These are phyloP conservation scores for Leptoxyphium fumago DNA, from an alignment of 2,329 filamentous ascomycete species.

Conservation along the genomic window DNA sequence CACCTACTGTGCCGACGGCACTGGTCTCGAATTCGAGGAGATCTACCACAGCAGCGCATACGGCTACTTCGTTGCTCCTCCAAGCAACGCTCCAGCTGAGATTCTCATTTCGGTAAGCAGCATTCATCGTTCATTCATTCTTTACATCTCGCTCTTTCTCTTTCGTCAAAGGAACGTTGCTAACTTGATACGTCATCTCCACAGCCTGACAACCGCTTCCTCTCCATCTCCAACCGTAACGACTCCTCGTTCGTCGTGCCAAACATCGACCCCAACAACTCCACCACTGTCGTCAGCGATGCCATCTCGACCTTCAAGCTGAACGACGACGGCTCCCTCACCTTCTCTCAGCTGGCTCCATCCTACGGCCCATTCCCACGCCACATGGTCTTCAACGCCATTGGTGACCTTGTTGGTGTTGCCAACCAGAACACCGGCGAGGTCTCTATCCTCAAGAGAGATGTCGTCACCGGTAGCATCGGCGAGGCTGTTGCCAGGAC, in stretches of 20 bases:
- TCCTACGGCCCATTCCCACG: constrained; percentile 52
- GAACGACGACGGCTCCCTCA: constrained; percentile 40
- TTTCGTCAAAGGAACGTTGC: not conserved
- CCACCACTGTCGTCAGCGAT: constrained; percentile 31
- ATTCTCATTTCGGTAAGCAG: constrained; percentile 28
- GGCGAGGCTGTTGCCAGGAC: constrained; percentile 29
- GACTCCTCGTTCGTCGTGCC: constrained; percentile 37
- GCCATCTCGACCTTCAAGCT: constrained; percentile 50
- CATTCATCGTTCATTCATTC: not conserved
- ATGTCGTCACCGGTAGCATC: constrained; percentile 45
- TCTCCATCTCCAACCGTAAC: constrained; percentile 54
- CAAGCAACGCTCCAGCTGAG: constrained; percentile 40
- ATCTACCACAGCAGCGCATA: constrained; percentile 35
- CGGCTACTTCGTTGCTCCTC: constrained; percentile 26
- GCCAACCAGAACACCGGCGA: constrained; percentile 47
- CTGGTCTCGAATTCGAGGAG: constrained; percentile 33
- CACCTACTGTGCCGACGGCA: constrained; percentile 23
- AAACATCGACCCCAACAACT: constrained; percentile 28
- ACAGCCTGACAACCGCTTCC: constrained; percentile 37
- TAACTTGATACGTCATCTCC: constrained; percentile 1
- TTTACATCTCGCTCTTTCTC: not conserved
- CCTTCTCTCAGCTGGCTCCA: constrained; percentile 42
- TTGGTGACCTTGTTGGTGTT: constrained; percentile 49
- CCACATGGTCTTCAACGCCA: constrained; percentile 51
- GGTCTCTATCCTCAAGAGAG: constrained; percentile 46